These are phyloP conservation scores for Eucalyptus regnans DNA, from an alignment of 345 rosid genomes.

Conservation along the genomic window DNA sequence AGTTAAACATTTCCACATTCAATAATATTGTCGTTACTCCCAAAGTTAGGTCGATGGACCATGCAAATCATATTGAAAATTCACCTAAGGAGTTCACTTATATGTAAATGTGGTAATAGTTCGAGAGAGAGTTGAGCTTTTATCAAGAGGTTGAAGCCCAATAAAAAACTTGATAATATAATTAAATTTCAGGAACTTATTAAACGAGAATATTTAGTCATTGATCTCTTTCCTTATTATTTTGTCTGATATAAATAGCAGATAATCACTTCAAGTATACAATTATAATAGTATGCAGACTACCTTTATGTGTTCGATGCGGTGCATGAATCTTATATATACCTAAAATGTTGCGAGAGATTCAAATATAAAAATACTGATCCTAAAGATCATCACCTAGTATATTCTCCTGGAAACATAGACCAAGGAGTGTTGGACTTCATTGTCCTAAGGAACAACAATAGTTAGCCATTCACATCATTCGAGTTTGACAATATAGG, in stretches of 20 bases:
- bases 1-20: not conserved
- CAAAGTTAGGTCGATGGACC: not conserved
- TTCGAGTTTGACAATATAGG: not conserved
- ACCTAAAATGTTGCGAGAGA: not conserved
- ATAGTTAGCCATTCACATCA: not conserved
- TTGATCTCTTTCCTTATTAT: not conserved
- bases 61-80: not conserved
- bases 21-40: not conserved
- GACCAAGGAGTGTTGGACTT: not conserved
- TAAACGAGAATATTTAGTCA: not conserved
- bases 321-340: not conserved
- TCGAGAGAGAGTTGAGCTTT: not conserved
- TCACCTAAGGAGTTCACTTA: not conserved
- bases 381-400: not conserved
- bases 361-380: not conserved
- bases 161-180: not conserved
- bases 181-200: not conserved
- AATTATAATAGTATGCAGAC: not conserved
- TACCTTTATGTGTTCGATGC: not conserved
- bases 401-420: not conserved
- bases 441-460: not conserved
- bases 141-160: not conserved
- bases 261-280: not conserved
- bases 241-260: not conserved
- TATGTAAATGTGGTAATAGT: not conserved